Evolutionary conservation across 2,329 filamentous ascomycete genomes (phyloP).

Genomic region (Botrytis fragariae): DNA sequence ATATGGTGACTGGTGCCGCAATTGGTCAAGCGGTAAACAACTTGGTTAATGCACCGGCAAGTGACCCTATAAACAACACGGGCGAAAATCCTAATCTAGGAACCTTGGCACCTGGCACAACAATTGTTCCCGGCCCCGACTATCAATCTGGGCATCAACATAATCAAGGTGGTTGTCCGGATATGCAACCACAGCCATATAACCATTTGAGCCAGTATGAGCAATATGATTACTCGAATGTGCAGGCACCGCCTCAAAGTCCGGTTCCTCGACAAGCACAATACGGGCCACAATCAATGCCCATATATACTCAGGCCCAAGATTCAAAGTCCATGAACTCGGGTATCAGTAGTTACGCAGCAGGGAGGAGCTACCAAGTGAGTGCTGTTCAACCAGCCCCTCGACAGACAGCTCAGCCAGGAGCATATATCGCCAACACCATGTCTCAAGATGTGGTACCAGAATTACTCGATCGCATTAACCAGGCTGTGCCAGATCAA

Average conservation of each 20-base stretch:
- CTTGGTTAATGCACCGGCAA: background rate
- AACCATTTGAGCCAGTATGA: background rate
- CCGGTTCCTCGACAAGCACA: background rate
- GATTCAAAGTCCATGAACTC: background rate
- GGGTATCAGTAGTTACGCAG: background rate
- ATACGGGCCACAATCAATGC: background rate
- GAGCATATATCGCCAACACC: background rate
- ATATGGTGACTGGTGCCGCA: background rate
- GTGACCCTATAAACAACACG: background rate
- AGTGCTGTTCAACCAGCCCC: background rate
- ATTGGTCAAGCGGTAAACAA: background rate
- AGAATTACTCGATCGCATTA: rapidly evolving
- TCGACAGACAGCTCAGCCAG: background rate
- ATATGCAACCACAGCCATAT: background rate
- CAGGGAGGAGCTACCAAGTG: background rate
- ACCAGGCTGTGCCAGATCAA: too few species aligned
- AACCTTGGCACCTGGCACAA: background rate
- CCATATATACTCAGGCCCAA: background rate
- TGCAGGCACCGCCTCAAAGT: background rate
- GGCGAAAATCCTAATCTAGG: background rate
- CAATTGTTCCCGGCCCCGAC: too few species aligned
- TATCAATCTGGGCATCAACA: background rate
- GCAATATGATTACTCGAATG: background rate
- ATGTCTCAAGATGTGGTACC: background rate
- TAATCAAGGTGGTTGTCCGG: rapidly evolving